Base-by-base conservation (phyloP, 805 yeast genomes). In the Sugiyamaella qingdaonensis region DNA sequence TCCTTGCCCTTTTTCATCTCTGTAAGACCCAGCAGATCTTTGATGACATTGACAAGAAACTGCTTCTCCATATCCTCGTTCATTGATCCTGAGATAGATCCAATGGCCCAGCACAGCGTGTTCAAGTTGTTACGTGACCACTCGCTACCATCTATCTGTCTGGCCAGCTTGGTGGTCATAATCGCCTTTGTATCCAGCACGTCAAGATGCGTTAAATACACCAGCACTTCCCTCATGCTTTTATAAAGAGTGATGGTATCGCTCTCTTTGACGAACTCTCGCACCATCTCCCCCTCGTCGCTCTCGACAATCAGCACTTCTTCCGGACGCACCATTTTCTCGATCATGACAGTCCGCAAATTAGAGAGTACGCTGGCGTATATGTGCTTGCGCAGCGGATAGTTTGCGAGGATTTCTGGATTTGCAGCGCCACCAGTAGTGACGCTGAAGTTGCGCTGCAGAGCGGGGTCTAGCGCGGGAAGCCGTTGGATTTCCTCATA, bases 101-200 rank as follows among this genome's bases (percentile, higher is more conserved):
- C 99, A 69, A 94, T 94, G 10, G 99, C 99, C 99, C 99, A 94
- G 76, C 98, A 94, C 60, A 94, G 74, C 2, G 98, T 94, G 70
- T 94, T 94, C 64, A 94, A 86, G 67, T 92, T 92, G 68, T 90
- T 95, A 98, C 99, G 94, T 29, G 97, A 91, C 99, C 99, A 94
- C 73, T 94, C 99, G 52, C 88, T 78, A 43, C 95, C 98, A 70
- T 94, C 98, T 50, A 92, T 84, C 74, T 94, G 99, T 64, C 86
- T 81, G 13, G 94, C 88, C 61, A 94, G 78, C 72, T 94, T 94
- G 54, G 85, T 88, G 53, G 85, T 85, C 97, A 94, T 90, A 64
- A 94, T 92, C 58, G 81, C 81, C 66, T 94, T 97, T 9, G 97
- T 94, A 70, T 94, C 96, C 56, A 85, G 80, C 41, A 94, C 97